phyloP scores from a whole-genome alignment of 805 yeast genomes.

The Saccharomyces kudriavzevii region DNA sequence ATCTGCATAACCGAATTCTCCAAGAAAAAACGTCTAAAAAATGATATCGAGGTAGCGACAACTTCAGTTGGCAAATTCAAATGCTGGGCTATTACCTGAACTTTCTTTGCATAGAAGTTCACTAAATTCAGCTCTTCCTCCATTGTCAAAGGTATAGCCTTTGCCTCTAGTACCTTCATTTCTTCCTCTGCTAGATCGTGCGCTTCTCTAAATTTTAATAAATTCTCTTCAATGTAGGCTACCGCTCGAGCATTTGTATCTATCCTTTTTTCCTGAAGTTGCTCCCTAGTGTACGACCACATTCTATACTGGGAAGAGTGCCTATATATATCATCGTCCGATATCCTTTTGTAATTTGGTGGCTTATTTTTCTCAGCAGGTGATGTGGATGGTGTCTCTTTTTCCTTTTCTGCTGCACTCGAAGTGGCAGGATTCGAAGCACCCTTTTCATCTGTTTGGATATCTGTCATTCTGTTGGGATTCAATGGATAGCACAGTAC shows the following conservation, averaged over 20 bases:
- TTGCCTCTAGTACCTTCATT: constrained; percentile 21
- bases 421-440: background rate
- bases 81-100: constrained; percentile 59
- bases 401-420: background rate
- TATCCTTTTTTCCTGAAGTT: constrained; percentile 42
- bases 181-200: constrained; percentile 28
- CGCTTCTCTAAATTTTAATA: constrained; percentile 25
- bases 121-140: constrained; percentile 70
- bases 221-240: constrained; percentile 26
- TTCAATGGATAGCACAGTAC: background rate
- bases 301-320: constrained; percentile 73
- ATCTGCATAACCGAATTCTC: constrained; percentile 76
- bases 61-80: constrained; percentile 85
- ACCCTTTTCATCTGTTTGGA: background rate
- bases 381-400: background rate
- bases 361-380: constrained; percentile 8
- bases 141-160: constrained; percentile 40
- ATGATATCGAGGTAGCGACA: constrained; percentile 76
- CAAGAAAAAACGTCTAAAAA: constrained; percentile 72
- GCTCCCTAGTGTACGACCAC: constrained; percentile 74
- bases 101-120: constrained; percentile 62
- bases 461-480: background rate
- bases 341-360: constrained; percentile 32
- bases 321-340: constrained; percentile 83
- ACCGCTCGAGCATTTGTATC: constrained; percentile 51